Evolutionary conservation across 2,329 filamentous ascomycete genomes (phyloP).

Genomic region (Microdochium trichocladiopsis): DNA sequence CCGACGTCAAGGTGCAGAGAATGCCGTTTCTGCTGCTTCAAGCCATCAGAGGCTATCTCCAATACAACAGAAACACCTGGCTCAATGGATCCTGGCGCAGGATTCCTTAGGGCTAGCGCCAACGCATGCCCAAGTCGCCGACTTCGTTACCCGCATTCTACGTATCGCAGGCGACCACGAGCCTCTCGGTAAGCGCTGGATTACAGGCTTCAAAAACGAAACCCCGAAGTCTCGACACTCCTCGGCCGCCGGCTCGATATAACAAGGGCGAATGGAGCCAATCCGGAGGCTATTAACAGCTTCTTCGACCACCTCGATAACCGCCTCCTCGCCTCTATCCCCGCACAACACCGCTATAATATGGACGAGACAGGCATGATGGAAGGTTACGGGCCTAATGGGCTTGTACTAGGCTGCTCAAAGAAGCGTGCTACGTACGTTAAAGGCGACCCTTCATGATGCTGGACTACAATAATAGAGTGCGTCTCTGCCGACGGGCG

Average conservation of each 20-base stretch:
- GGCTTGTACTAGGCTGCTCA: slow-evolving; percentile 4
- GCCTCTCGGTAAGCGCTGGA: slow-evolving; percentile 1
- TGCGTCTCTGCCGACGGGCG: slow-evolving; percentile 7
- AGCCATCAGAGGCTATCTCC: not conserved
- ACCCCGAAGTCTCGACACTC: slow-evolving; percentile 1
- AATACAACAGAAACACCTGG: not conserved
- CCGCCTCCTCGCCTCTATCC: not conserved
- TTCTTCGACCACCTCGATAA: not conserved
- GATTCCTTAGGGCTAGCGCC: not conserved
- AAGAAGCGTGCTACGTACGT: slow-evolving; percentile 1
- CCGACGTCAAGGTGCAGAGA: not conserved
- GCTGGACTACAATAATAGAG: slow-evolving; percentile 11
- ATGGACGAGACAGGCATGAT: slow-evolving; percentile 6
- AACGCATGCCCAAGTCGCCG: not conserved
- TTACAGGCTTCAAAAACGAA: slow-evolving; percentile 2
- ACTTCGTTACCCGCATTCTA: not conserved
- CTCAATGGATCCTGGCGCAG: not conserved
- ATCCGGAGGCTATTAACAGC: not conserved
- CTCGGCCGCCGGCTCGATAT: not conserved
- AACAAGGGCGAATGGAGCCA: slow-evolving; percentile 1
- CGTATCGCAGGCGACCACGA: not conserved
- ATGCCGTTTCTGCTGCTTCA: no score
- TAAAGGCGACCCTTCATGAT: slow-evolving; percentile 5
- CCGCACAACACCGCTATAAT: not conserved
- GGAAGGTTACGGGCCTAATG: slow-evolving; percentile 2